phyloP scores from a whole-genome alignment of 257 asterid genomes.

The Striga asiatica region DNA sequence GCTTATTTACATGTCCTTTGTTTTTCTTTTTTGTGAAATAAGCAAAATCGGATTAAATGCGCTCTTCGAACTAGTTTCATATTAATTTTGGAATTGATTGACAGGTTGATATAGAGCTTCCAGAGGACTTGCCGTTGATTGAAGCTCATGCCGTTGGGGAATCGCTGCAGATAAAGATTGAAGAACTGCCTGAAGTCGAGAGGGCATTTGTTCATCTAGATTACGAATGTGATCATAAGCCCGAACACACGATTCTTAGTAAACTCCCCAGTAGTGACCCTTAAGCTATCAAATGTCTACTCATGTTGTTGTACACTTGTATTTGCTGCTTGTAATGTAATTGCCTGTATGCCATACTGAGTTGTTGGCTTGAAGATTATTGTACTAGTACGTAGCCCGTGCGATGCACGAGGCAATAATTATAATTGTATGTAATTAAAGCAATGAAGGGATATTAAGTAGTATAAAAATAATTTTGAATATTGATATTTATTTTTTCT shows the following conservation, averaged over 20 bases:
- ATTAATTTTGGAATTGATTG: background rate
- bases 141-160: slow-evolving; percentile 74
- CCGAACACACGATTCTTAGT: slow-evolving; percentile 56
- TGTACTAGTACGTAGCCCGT: too few species aligned
- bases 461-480: too few species aligned
- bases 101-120: slow-evolving; percentile 80
- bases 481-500: too few species aligned
- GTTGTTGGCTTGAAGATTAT: background rate
- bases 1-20: background rate
- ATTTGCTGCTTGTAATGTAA: background rate
- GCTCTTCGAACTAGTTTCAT: too few species aligned
- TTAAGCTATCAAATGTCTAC: background rate
- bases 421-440: too few species aligned
- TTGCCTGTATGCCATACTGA: background rate
- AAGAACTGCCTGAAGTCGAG: slow-evolving; percentile 61
- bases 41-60: too few species aligned
- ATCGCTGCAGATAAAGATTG: slow-evolving; percentile 65
- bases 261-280: slow-evolving; percentile 51
- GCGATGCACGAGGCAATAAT: too few species aligned
- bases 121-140: slow-evolving; percentile 57
- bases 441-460: too few species aligned
- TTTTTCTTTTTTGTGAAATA: too few species aligned
- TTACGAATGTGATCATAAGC: slow-evolving; percentile 74
- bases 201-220: slow-evolving; percentile 78
- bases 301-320: background rate